Evolutionary conservation across 2,329 filamentous ascomycete genomes (phyloP).

Genomic region (Daldinia sp.): DNA sequence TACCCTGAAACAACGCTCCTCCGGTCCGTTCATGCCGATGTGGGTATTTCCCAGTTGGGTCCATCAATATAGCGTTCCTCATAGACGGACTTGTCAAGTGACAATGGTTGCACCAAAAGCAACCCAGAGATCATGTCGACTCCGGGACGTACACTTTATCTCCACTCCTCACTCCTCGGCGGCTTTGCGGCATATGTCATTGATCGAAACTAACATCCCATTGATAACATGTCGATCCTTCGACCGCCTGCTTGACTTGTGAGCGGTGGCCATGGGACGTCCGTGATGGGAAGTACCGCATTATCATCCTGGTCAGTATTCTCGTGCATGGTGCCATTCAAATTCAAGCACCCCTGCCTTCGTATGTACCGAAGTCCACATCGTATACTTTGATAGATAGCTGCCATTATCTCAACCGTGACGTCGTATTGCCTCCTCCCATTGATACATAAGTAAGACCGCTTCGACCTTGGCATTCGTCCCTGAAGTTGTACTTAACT

Average conservation of each 20-base stretch:
- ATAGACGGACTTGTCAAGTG: slow-evolving; percentile 49
- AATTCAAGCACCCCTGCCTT: slow-evolving; percentile 23
- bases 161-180: slow-evolving; percentile 40
- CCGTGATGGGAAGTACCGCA: slow-evolving; percentile 40
- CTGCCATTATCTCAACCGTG: slow-evolving; percentile 19
- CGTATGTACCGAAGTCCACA: slow-evolving; percentile 27
- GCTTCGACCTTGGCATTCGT: slow-evolving; percentile 26
- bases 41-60: slow-evolving; percentile 53
- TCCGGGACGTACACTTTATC: slow-evolving; percentile 36
- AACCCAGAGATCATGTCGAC: slow-evolving; percentile 32
- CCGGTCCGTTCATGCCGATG: slow-evolving; percentile 59
- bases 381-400: slow-evolving; percentile 28
- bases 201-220: slow-evolving; percentile 36
- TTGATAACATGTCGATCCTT: slow-evolving; percentile 44
- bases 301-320: slow-evolving; percentile 38
- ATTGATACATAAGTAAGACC: slow-evolving; percentile 33
- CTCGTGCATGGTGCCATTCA: slow-evolving; percentile 35
- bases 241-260: slow-evolving; percentile 32
- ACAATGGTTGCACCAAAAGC: slow-evolving; percentile 46
- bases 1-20: slow-evolving; percentile 51
- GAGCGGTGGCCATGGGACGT: slow-evolving; percentile 15
- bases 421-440: slow-evolving; percentile 31
- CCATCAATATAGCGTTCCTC: slow-evolving; percentile 48
- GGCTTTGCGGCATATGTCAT: slow-evolving; percentile 38
- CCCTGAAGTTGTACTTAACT: slow-evolving; percentile 23